Conservation (phyloP, 1,139 yeast genomes). For the Debaryomyces fabryi region DNA sequence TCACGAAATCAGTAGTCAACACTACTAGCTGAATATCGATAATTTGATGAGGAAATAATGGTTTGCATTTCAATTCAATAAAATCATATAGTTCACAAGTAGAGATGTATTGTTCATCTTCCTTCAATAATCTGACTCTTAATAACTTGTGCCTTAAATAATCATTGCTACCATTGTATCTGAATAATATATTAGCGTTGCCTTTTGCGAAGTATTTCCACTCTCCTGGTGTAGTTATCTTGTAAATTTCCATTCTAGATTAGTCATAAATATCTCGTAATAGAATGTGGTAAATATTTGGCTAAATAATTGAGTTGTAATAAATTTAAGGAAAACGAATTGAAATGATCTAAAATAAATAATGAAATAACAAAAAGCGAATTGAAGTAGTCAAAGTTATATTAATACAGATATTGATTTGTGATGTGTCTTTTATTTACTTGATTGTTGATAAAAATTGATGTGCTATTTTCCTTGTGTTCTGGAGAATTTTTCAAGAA, state of each 20-base stretch:
- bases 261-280: constrained; percentile 1
- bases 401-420: neutral
- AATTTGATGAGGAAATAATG: constrained; percentile 40
- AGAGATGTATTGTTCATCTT: constrained; percentile 43
- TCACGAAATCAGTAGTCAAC: constrained; percentile 37
- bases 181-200: constrained; percentile 47
- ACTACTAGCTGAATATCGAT: constrained; percentile 45
- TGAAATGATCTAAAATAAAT: constrained; percentile 2
- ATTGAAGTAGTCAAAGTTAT: neutral
- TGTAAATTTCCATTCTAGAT: constrained; percentile 42
- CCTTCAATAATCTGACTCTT: constrained; percentile 40
- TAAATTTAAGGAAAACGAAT: neutral
- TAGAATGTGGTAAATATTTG: neutral
- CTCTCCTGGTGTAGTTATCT: constrained; percentile 42
- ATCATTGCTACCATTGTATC: constrained; percentile 42
- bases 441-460: neutral
- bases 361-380: neutral
- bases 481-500: constrained; percentile 1
- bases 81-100: constrained; percentile 49
- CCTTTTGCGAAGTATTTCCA: constrained; percentile 52
- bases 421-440: neutral
- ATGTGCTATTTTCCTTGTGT: neutral
- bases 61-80: constrained; percentile 45
- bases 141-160: constrained; percentile 39
- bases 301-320: neutral